Conservation (phyloP, 495 filamentous ascomycete genomes). For the Parachaetomium inaequale region DNA sequence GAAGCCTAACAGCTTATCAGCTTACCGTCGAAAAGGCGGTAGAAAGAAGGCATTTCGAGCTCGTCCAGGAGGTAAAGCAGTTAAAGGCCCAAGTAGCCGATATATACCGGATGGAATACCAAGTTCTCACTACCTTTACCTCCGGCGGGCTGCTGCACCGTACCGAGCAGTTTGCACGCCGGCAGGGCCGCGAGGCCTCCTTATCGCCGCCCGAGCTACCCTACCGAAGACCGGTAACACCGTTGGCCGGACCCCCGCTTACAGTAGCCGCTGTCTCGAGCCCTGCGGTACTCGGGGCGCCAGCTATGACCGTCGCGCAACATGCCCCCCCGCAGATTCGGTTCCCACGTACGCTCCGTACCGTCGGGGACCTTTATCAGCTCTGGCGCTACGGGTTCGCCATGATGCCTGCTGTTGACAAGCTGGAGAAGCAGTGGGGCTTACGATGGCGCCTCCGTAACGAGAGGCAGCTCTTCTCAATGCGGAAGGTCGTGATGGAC, state of each 20-base stretch:
- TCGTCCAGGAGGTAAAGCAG: neutral
- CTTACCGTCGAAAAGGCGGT: constrained; percentile 1
- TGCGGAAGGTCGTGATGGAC: neutral
- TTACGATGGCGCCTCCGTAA: neutral
- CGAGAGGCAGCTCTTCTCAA: neutral
- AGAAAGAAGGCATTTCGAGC: neutral
- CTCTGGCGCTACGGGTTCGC: neutral
- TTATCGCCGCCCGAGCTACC: neutral
- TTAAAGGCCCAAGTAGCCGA: neutral
- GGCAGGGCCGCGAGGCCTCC: neutral
- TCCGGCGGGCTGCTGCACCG: neutral
- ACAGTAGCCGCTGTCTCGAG: neutral
- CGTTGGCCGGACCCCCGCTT: neutral
- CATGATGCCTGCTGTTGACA: neutral
- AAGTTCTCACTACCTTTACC: neutral
- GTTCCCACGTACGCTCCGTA: neutral
- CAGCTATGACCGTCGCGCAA: neutral
- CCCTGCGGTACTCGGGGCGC: no score
- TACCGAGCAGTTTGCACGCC: neutral
- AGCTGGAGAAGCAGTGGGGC: neutral
- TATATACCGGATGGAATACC: neutral
- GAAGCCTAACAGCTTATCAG: neutral
- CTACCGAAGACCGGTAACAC: neutral
- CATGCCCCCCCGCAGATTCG: neutral
- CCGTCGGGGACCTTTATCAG: neutral